Conservation (phyloP, 805 yeast genomes). For the Ogataea corticis region DNA sequence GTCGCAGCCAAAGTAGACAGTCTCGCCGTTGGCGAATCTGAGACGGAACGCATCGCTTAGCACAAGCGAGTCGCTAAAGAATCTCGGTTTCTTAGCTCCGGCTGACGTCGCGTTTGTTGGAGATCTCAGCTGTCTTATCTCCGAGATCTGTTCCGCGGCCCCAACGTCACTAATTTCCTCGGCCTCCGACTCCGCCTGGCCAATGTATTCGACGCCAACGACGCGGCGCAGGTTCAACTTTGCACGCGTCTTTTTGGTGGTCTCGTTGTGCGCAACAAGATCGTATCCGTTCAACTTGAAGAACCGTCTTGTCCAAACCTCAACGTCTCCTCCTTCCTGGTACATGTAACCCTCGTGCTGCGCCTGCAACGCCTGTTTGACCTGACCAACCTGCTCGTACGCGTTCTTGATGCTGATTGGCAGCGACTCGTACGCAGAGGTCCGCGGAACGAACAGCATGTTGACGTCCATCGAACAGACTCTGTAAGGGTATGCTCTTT, state of each 20-base stretch:
- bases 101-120: conserved; percentile 16
- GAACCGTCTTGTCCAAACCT: conserved; percentile 68
- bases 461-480: conserved; percentile 69
- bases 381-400: conserved; percentile 41
- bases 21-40: conserved; percentile 75
- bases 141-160: conserved; percentile 13
- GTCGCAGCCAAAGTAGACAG: conserved; percentile 84
- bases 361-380: conserved; percentile 28
- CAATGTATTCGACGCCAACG: conserved; percentile 48
- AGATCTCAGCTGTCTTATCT: conserved; percentile 23
- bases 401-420: conserved; percentile 69
- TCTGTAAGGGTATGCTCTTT: conserved; percentile 49
- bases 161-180: conserved; percentile 7
- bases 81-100: conserved; percentile 37
- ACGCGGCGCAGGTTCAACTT: conserved; percentile 75
- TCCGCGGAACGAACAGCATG: conserved; percentile 69
- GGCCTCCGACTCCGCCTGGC: conserved; percentile 33
- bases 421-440: conserved; percentile 56
- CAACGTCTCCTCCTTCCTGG: conserved; percentile 92
- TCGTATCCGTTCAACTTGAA: conserved; percentile 72
- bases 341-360: conserved; percentile 67
- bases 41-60: conserved; percentile 76
- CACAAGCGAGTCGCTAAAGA: conserved; percentile 70
- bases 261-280: conserved; percentile 75
- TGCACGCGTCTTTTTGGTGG: conserved; percentile 66